Evolutionary conservation across 495 filamentous ascomycete genomes (phyloP).

Genomic region (Neurospora africana): DNA sequence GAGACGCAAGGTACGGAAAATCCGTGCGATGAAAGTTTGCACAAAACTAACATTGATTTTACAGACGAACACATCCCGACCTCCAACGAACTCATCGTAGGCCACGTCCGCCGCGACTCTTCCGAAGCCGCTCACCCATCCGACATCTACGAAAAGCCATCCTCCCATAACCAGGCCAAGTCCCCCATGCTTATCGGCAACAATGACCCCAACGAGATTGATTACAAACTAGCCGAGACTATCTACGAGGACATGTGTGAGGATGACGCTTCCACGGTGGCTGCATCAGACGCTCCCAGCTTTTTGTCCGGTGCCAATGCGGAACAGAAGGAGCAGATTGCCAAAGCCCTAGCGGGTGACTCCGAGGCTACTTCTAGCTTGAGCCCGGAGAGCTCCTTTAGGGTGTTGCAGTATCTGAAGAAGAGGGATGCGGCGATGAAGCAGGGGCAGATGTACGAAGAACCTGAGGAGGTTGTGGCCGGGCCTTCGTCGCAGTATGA

Average conservation of each 20-base stretch:
- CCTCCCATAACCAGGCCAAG: constrained; percentile 5
- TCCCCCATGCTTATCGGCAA: not conserved
- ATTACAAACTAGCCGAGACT: constrained; percentile 8
- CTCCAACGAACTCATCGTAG: constrained; percentile 15
- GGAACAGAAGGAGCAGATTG: constrained; percentile 23
- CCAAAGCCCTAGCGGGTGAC: constrained; percentile 4
- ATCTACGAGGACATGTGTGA: constrained; percentile 14
- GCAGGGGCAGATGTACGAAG: not conserved
- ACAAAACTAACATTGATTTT: not conserved
- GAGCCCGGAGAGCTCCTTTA: not conserved
- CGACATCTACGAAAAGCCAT: constrained; percentile 8
- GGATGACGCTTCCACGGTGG: constrained; percentile 23
- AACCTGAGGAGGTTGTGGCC: constrained; percentile 6
- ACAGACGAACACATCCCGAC: not conserved
- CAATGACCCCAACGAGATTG: not conserved
- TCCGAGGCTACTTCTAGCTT: constrained; percentile 7
- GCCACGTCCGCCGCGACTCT: constrained; percentile 13
- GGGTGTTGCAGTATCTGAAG: not conserved
- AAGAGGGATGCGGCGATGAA: not conserved
- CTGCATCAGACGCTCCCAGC: constrained; percentile 22
- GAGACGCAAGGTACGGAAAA: not conserved
- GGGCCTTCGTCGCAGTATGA: constrained; percentile 2
- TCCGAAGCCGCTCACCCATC: constrained; percentile 1
- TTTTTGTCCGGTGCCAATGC: constrained; percentile 18
- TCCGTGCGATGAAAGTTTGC: not conserved